phyloP scores from a whole-genome alignment of 805 yeast genomes.

The Starmerella ratchasimensis region DNA sequence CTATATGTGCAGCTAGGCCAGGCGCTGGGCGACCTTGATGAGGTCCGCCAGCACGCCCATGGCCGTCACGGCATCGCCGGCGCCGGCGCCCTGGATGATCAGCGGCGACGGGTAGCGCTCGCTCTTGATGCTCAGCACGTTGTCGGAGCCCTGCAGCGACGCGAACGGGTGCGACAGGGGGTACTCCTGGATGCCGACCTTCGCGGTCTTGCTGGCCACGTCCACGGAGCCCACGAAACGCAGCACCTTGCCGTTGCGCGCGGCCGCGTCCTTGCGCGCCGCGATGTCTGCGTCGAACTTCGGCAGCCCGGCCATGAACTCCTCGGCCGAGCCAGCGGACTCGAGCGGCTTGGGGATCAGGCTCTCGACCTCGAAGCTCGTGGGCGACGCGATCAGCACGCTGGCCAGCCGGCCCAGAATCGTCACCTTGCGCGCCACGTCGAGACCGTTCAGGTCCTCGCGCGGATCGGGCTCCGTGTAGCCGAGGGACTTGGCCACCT shows the following conservation, averaged over 20 bases:
- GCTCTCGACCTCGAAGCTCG: conserved; percentile 87
- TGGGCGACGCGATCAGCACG: conserved; percentile 66
- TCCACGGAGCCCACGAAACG: conserved; percentile 91
- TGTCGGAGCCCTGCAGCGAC: conserved; percentile 87
- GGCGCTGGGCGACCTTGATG: conserved; percentile 68
- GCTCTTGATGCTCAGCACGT: conserved; percentile 82
- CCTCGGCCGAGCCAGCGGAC: conserved; percentile 43
- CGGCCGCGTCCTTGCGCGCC: conserved; percentile 65
- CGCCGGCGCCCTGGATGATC: conserved; percentile 92
- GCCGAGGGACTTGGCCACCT: conserved; percentile 77
- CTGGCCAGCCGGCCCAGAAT: conserved; percentile 91
- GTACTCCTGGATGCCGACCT: conserved; percentile 78
- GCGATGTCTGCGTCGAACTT: conserved; percentile 70
- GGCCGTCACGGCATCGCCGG: conserved; percentile 67
- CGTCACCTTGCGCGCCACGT: conserved; percentile 96
- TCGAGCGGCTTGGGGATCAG: conserved; percentile 81
- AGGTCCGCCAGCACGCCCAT: conserved; percentile 92
- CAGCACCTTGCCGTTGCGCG: conserved; percentile 68
- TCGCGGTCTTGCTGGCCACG: conserved; percentile 38
- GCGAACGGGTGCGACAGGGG: conserved; percentile 90
- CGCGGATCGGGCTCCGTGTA: conserved; percentile 99
- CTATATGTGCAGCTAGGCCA: conserved; percentile 1
- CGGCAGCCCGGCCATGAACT: conserved; percentile 70
- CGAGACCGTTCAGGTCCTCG: conserved; percentile 95
- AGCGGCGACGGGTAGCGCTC: conserved; percentile 87